Base-by-base conservation (phyloP, 1,284 basidiomycete genomes). In the Spongispora temasekensis region DNA sequence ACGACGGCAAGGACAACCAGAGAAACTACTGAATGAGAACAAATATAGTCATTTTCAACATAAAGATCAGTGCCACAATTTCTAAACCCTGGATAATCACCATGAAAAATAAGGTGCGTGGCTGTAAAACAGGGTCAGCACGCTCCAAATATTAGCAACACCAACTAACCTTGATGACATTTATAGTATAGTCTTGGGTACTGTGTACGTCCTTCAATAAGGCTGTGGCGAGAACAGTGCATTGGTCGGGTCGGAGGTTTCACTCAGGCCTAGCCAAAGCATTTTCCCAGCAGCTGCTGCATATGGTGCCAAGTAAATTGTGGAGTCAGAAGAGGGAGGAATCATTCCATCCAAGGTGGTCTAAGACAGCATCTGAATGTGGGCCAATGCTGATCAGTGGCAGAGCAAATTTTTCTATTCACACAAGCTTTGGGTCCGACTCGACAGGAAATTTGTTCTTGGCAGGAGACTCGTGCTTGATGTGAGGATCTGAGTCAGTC, bases 301-400 rank as follows among this genome's bases (percentile, higher is more conserved):
- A 15, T 21, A 57, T 42, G 19, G 42, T 50, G 21, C 30, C 31
- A 19, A 60, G 31, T 5, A 62, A 27, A 10, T 8, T 28, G 32
- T 31, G 17, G 13, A 62, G 30, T 35, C 21, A 1, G 25, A 55
- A 10, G 60, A 32, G 21, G 21, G 56, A 10, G 21, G 15, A 17
- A n/a, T 62, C 55, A 1, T 35, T 44, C 19, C 60, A 21, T 23
- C 48, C 28, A 5, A 62, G 57, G 21, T n/a, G 3, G 60, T 62
- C 50, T 15, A 62, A 30, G 15, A 60, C 34, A 5, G 58, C 50
- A 54, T 62, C 58, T 9, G 54, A 28, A 27, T 56, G 28, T 1
- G 30, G 55, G n/a, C 61, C 58, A 27, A 62, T 42, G 13, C 60
- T 60, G 19, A 62, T 50, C 2, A 31, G 34, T 3, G 32, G 27